phyloP scores from a whole-genome alignment of 164 flowering plant genomes.

The Magnolia changhungtana region DNA sequence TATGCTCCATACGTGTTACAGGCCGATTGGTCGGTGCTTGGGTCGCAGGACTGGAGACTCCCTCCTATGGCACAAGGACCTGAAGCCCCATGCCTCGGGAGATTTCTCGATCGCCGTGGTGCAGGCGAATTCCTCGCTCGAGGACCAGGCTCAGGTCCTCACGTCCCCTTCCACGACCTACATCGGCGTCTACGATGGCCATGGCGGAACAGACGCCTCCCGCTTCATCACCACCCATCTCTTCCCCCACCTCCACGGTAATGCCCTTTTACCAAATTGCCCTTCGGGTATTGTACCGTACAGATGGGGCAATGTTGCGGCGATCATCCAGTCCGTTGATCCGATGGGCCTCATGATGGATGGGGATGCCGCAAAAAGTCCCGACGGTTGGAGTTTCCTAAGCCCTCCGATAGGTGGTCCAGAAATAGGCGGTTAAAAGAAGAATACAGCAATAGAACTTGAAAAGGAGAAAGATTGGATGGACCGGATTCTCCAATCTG shows the following conservation, averaged over 20 bases:
- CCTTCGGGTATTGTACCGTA: no score
- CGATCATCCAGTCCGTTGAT: no score
- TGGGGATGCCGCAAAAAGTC: no score
- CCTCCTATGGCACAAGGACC: conserved; percentile 45
- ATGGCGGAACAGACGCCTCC: conserved; percentile 66
- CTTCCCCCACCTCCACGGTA: conserved; percentile 35
- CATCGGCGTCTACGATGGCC: conserved; percentile 64
- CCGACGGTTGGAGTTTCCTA: no score
- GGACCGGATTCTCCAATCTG: no score
- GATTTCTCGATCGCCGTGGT: conserved; percentile 65
- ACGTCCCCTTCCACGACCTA: conserved; percentile 47
- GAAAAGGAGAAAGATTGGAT: no score
- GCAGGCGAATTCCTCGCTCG: conserved; percentile 50
- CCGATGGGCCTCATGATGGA: no score
- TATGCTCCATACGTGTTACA: conserved; percentile 22
- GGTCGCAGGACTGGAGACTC: conserved; percentile 33
- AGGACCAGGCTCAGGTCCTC: conserved; percentile 60
- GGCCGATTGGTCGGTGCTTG: conserved; percentile 30
- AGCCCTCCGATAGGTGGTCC: no score
- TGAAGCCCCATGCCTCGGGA: conserved; percentile 50
- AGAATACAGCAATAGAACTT: no score
- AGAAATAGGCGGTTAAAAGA: no score
- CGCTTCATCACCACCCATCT: conserved; percentile 48
- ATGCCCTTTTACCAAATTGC: background rate
- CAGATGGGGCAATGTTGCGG: no score